Evolutionary conservation across 768 basidiomycete genomes (phyloP).

Genomic region (Boletus subcaerulescens): DNA sequence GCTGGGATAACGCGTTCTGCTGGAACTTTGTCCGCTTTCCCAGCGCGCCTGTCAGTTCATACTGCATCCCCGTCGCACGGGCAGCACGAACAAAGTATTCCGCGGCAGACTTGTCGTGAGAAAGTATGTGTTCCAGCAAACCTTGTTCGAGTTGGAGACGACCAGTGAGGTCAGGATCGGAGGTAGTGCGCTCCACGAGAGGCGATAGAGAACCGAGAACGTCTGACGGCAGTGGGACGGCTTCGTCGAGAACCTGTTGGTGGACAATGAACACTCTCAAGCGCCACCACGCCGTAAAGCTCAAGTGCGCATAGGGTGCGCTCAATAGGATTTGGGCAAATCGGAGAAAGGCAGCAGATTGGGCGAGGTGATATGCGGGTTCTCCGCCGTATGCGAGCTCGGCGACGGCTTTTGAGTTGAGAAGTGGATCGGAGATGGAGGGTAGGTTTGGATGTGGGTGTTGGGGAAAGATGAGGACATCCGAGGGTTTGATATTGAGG

Average conservation of each 20-base stretch:
- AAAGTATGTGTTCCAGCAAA: constrained; percentile 70
- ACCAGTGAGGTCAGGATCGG: constrained; percentile 64
- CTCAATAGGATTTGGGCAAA: constrained; percentile 70
- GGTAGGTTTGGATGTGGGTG: constrained; percentile 4
- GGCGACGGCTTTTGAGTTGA: constrained; percentile 67
- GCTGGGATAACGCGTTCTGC: constrained; percentile 76
- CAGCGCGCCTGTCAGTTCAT: constrained; percentile 88
- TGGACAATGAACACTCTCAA: constrained; percentile 72
- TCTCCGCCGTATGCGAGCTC: constrained; percentile 86
- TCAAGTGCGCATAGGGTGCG: constrained; percentile 45
- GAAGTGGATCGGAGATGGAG: constrained; percentile 40
- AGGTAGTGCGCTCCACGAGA: constrained; percentile 38
- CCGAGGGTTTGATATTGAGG: constrained; percentile 52
- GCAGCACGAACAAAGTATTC: constrained; percentile 78
- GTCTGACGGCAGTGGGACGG: constrained; percentile 54
- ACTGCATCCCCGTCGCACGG: constrained; percentile 72
- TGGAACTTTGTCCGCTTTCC: constrained; percentile 96
- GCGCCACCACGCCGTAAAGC: constrained; percentile 75
- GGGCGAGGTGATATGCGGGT: constrained; percentile 91
- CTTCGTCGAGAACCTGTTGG: constrained; percentile 76
- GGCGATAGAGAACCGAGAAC: constrained; percentile 41
- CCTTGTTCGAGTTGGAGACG: constrained; percentile 74
- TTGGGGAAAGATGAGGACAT: constrained; percentile 37
- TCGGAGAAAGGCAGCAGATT: constrained; percentile 64
- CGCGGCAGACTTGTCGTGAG: constrained; percentile 74